Percentiles rank a stretch among this genome's conserved stretches.
Conservation (phyloP, 2,329 filamentous ascomycete genomes). For the Neopestalotiopsis clavispora region DNA sequence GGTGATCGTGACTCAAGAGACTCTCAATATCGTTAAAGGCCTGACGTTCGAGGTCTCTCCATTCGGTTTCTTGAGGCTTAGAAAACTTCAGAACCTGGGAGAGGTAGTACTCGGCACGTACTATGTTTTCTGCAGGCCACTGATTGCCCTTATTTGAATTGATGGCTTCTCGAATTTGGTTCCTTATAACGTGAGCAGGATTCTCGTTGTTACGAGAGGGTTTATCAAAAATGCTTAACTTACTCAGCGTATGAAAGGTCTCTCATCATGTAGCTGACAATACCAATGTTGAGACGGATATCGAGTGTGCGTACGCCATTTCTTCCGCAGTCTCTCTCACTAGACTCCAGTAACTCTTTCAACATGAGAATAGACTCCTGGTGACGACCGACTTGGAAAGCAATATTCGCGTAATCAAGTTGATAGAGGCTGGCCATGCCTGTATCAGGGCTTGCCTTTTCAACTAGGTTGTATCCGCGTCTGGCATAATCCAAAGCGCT, state of each 20-base stretch:
- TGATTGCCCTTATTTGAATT: too few relatives aligned
- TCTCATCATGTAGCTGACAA: background rate
- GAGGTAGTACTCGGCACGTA: background rate
- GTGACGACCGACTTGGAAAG: background rate
- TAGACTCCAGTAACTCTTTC: background rate
- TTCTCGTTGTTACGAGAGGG: too few relatives aligned
- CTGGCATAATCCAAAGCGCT: background rate
- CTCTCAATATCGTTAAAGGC: background rate
- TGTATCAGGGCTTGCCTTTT: background rate
- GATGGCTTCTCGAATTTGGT: background rate
- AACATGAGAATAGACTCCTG: background rate
- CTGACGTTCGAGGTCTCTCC: background rate
- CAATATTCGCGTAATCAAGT: background rate
- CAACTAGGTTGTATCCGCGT: background rate
- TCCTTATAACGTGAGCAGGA: background rate
- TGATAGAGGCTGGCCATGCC: background rate
- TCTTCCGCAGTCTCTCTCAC: background rate
- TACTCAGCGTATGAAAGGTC: background rate
- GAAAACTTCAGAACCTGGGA: background rate
- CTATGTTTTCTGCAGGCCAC: background rate
- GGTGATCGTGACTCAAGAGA: background rate
- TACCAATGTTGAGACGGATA: background rate
- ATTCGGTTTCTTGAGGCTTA: background rate
- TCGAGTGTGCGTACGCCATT: background rate
- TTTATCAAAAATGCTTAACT: background rate